Conservation (phyloP, 305 asterid genomes). For the Withania somnifera region DNA sequence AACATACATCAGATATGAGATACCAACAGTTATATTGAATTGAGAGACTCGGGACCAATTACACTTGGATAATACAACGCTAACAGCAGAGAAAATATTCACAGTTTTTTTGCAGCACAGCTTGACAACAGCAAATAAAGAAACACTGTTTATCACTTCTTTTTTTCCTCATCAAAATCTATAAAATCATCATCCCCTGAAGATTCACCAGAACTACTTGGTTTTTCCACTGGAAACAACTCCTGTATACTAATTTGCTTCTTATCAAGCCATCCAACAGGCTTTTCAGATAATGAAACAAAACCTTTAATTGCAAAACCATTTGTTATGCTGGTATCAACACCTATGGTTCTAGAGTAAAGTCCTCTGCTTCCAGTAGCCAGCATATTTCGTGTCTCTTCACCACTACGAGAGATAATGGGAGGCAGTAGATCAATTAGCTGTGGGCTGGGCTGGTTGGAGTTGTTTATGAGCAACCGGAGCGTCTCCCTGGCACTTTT, state of each 20-base stretch:
- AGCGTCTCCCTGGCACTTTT: slow-evolving; percentile 84
- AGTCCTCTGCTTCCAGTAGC: slow-evolving; percentile 60
- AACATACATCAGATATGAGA: background rate
- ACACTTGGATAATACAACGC: background rate
- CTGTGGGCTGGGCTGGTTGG: slow-evolving; percentile 47
- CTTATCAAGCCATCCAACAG: slow-evolving; percentile 3
- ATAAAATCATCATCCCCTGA: slow-evolving; percentile 8
- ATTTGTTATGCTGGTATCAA: slow-evolving; percentile 26
- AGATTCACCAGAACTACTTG: slow-evolving; percentile 26
- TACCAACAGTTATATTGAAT: background rate
- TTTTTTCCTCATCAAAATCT: slow-evolving; percentile 7
- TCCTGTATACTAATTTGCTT: slow-evolving; percentile 11
- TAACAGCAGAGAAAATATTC: slow-evolving; percentile 13
- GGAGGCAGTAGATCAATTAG: slow-evolving; percentile 48
- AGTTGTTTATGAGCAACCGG: slow-evolving; percentile 59
- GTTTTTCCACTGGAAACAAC: slow-evolving; percentile 28
- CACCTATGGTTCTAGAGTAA: too few relatives aligned
- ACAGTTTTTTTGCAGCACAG: slow-evolving; percentile 23
- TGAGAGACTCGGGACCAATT: background rate
- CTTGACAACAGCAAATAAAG: background rate
- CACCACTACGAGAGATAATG: slow-evolving; percentile 26
- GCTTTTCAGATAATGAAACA: slow-evolving; percentile 30
- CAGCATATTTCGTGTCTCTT: slow-evolving; percentile 21
- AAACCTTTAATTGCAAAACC: slow-evolving; percentile 35
- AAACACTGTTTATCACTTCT: slow-evolving; percentile 15